Base-by-base conservation (phyloP, 257 asterid species). In the Solanum pimpinellifolium region DNA sequence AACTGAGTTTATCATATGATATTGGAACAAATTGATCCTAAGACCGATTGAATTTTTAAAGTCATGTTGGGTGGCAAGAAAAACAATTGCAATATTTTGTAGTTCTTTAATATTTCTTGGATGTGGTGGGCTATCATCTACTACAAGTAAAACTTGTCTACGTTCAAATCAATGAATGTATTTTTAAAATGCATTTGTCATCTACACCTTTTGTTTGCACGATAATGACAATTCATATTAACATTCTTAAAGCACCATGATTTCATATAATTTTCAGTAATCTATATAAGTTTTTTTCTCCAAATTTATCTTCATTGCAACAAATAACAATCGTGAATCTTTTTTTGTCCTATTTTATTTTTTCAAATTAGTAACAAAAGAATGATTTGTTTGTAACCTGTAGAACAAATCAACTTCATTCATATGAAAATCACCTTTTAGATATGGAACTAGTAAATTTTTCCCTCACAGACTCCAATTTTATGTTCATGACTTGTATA, bases 311-410 rank as follows among this genome's bases (percentile, higher is more conserved):
- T 23, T 85, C 81, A 69, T 87, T 85, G 70, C 86, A 89, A 86
- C 87, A 87, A 74, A 89, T 86, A 73, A 65, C 65, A 86, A 89
- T 1, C 7, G 60, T 86, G 62, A 80, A 33, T 15, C 87, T 86
- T 83, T 88, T 65, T 73, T 86, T 86, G 56, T 89, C 86, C 39
- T 86, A 47, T 27, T 70, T 83, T 72, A 56, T 70, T 56, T 89
- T 89, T 82, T 89, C 84, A 31, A 83, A 59, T 70, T 83, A 41
- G 77, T 87, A 37, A 59, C 85, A 83, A 87, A 83, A 42, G 85
- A 83, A 83, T 31, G 35, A 52, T 87, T 25, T 6, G 25, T 15
- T 72, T 42, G 23, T 44, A 85, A 62, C 56, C 3, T 16, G 49
- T 83, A 84, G 39, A 88, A 89, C 16, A 78, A 80, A 85, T 47